Evolutionary conservation across 164 flowering plant genomes (phyloP).

Genomic region (Chloranthus sessilifolius): DNA sequence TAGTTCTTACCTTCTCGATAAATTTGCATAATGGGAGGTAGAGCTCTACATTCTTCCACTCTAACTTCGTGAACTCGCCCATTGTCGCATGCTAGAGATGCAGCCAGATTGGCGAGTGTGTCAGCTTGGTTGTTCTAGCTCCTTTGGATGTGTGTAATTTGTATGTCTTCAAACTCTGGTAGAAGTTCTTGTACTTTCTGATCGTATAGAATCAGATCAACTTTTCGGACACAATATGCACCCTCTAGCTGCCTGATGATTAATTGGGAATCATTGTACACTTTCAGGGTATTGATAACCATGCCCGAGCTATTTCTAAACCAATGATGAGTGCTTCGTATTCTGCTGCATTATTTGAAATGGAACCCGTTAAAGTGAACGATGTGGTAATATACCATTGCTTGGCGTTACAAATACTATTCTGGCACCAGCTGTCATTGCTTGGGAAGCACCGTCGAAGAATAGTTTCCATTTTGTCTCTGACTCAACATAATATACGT

Average conservation of each 20-base stretch:
- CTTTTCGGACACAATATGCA: neutral
- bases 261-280: neutral
- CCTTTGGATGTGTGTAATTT: too few species aligned
- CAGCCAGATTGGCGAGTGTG: neutral
- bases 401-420: neutral
- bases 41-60: neutral
- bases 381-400: neutral
- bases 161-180: neutral
- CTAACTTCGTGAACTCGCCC: neutral
- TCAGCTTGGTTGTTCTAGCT: too few species aligned
- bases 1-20: neutral
- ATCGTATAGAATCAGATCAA: neutral
- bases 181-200: too few species aligned
- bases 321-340: neutral
- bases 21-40: neutral
- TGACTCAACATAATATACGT: neutral
- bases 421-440: neutral
- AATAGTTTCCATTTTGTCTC: neutral
- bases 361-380: neutral
- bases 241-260: neutral
- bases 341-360: conserved; percentile 2
- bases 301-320: neutral
- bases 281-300: neutral
- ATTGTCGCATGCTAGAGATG: neutral
- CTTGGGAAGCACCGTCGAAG: neutral